Evolutionary conservation across 140 eudicot species (phyloP).

Genomic region (Stevia rebaudiana): DNA sequence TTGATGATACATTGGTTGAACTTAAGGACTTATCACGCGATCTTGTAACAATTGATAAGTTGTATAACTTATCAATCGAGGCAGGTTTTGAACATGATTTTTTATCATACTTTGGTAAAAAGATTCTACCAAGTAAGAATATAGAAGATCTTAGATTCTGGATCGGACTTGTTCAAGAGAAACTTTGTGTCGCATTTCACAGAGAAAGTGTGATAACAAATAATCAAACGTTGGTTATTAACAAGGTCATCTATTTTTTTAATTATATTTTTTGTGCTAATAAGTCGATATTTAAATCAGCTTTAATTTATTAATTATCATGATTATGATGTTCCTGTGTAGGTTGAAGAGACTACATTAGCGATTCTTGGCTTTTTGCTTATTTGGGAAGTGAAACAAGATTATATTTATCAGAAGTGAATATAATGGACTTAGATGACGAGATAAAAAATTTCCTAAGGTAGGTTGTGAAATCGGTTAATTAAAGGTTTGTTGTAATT

Average conservation of each 20-base stretch:
- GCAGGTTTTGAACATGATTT: conserved; percentile 80
- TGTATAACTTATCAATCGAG: conserved; percentile 51
- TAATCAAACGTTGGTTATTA: conserved; percentile 25
- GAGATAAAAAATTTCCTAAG: conserved; percentile 51
- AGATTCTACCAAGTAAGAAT: conserved; percentile 47
- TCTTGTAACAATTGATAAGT: conserved; percentile 49
- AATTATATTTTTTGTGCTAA: background rate
- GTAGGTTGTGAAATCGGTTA: conserved; percentile 29
- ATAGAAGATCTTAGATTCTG: conserved; percentile 62
- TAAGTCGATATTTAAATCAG: background rate
- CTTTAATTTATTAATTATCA: no score
- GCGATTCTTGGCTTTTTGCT: conserved; percentile 64
- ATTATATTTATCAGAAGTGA: conserved; percentile 53
- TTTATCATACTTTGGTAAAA: conserved; percentile 55
- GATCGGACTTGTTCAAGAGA: conserved; percentile 56
- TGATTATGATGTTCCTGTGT: background rate
- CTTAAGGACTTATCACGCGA: conserved; percentile 45
- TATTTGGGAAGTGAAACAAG: conserved; percentile 68
- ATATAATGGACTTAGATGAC: conserved; percentile 50
- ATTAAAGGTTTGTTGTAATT: background rate
- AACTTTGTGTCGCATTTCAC: conserved; percentile 55
- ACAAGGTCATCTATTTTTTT: conserved; percentile 36
- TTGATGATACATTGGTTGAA: conserved; percentile 39
- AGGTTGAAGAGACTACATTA: conserved; percentile 48
- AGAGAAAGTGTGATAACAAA: conserved; percentile 56